Conservation (phyloP, 2,329 filamentous ascomycete species). For the Arthrinium phaeospermum region DNA sequence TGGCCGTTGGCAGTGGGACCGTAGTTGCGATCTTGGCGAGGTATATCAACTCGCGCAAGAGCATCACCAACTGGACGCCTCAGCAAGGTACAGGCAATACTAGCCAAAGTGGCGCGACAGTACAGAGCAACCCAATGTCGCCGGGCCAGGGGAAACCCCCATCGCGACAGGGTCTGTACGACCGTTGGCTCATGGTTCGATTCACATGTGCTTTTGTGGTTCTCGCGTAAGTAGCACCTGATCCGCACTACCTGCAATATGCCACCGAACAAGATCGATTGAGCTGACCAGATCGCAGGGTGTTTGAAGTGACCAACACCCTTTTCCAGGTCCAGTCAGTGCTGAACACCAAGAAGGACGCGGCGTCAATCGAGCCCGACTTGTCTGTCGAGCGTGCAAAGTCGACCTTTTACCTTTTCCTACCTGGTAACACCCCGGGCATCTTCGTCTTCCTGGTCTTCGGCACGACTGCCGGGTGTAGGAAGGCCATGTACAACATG, state of each 20-base stretch:
- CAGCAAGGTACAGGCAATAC: conserved; percentile 1
- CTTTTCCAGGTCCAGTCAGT: conserved; percentile 35
- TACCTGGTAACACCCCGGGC: conserved; percentile 28
- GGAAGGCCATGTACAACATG: conserved; percentile 25
- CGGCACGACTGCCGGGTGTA: conserved; percentile 28
- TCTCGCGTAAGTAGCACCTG: conserved; percentile 27
- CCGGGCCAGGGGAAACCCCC: not conserved
- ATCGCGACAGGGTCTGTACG: conserved; percentile 30
- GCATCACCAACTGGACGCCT: conserved; percentile 32
- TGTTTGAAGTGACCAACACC: conserved; percentile 35
- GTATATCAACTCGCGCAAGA: conserved; percentile 32
- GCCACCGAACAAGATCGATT: not conserved
- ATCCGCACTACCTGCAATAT: not conserved
- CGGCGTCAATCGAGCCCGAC: conserved; percentile 22
- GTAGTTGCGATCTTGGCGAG: conserved; percentile 33
- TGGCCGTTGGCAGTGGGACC: conserved; percentile 31
- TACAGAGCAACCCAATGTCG: not conserved
- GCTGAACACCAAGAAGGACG: conserved; percentile 28
- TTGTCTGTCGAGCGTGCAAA: conserved; percentile 25
- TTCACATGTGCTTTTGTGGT: conserved; percentile 35
- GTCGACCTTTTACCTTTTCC: conserved; percentile 25
- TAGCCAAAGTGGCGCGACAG: conserved; percentile 4
- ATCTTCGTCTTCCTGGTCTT: conserved; percentile 29
- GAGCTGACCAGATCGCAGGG: conserved; percentile 23
- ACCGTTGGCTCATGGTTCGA: conserved; percentile 37